Evolutionary conservation across 306 rosid species (phyloP), one percentile per base, ranked within the genome.

Genomic region (Sesbania bispinosa): DNA sequence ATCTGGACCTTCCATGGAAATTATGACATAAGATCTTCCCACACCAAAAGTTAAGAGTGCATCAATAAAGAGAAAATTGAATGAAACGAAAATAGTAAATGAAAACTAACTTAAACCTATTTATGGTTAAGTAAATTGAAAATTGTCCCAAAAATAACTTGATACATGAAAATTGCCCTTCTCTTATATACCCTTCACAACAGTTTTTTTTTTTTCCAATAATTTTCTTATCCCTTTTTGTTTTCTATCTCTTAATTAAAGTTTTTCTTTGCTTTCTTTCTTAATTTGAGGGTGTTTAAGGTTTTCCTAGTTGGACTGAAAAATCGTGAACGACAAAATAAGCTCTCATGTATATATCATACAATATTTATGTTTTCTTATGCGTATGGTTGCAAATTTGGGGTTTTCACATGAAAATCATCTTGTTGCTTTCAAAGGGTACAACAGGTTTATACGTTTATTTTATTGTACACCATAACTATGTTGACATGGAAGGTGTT

Each of bases 1-100:
- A 57, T 64, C 15, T 55, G 6, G 48, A 71, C 69, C 67, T 54
- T 79, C 69, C 48, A 33, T 64, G 39, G 3, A 36, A 55, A 55
- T 16, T 57, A 27, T 79, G 82, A 54, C 82, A 26, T 71, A 13
- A 42, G 35, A 71, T 66, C 74, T 47, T 79, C 69, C 74, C 33
- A 35, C 46, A 35, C 38, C 36, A 9, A 41, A 62, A 63, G 24
- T 53, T 62, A 62, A 39, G 36, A 48, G 71, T 14, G 2, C 11
- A 5, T 10, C 18, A 39, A 42, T 15, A 19, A 36, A 51, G 43
- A 52, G 53, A 19, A 39, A 71, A 52, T 32, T 77, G 61, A 39
- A 41, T 7, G 72, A 61, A 62, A 39, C 33, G 15, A 27, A 51
- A 62, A 29, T 29, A 52, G 43, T 27, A 47, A 11, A 23, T 67